phyloP scores from a whole-genome alignment of 345 rosid genomes.

The Noccaea caerulescens region DNA sequence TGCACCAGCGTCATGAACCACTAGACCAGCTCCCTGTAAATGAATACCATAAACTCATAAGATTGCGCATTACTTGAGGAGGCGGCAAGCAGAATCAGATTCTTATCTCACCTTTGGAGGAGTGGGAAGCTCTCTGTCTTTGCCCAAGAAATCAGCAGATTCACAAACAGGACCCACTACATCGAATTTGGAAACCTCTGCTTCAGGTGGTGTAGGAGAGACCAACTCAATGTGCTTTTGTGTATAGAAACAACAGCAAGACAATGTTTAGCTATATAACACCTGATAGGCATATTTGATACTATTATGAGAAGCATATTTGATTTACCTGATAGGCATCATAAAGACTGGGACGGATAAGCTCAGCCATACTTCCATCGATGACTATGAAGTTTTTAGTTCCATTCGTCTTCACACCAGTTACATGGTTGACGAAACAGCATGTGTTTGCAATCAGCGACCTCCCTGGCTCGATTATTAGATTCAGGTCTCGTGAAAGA shows the following conservation, averaged over 20 bases:
- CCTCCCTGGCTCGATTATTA: conserved; percentile 96
- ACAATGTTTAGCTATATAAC: conserved; percentile 26
- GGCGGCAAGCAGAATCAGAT: conserved; percentile 1
- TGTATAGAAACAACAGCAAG: conserved; percentile 32
- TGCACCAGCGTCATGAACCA: conserved; percentile 98
- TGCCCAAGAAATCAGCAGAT: conserved; percentile 98
- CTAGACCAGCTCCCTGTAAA: conserved; percentile 85
- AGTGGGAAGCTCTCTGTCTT: conserved; percentile 90
- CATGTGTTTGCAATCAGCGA: conserved; percentile 95
- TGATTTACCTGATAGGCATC: conserved; percentile 88
- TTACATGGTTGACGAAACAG: conserved; percentile 88
- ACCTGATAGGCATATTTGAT: not conserved
- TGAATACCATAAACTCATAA: conserved; percentile 33
- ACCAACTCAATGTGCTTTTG: conserved; percentile 93
- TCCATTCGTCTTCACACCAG: conserved; percentile 95
- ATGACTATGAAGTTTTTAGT: conserved; percentile 89
- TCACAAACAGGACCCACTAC: conserved; percentile 99
- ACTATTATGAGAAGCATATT: not conserved
- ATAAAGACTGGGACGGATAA: conserved; percentile 97
- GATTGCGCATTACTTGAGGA: conserved; percentile 10
- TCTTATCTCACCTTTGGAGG: conserved; percentile 63
- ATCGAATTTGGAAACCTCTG: conserved; percentile 74
- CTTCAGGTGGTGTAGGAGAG: conserved; percentile 68
- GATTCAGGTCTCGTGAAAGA: conserved; percentile 71
- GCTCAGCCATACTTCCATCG: conserved; percentile 99